These are phyloP conservation scores for Aspergillus vadensis DNA, from an alignment of 2,329 filamentous ascomycete species.

Conservation along the genomic window DNA sequence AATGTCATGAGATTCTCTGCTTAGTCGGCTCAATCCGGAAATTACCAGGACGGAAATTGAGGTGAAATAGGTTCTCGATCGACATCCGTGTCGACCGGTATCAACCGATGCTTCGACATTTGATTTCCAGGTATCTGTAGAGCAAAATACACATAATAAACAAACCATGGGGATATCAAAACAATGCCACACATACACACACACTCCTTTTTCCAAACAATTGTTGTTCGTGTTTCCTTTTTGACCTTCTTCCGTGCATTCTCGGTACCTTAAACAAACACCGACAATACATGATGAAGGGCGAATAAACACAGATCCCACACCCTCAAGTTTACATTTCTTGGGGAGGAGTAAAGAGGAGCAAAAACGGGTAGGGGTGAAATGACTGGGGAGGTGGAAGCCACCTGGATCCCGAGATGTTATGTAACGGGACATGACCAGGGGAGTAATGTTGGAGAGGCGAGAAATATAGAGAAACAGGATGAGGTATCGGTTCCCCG, in stretches of 20 bases:
- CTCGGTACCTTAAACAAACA: not conserved
- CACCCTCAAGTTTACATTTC: slow-evolving; percentile 10
- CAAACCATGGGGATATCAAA: slow-evolving; percentile 17
- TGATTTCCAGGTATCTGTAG: slow-evolving; percentile 1
- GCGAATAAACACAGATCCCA: slow-evolving; percentile 12
- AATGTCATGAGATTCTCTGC: too few species aligned
- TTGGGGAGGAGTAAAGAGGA: not conserved
- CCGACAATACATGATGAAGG: not conserved
- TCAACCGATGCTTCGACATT: not conserved
- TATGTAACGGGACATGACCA: not conserved
- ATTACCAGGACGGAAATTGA: not conserved
- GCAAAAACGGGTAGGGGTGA: not conserved
- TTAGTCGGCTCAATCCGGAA: too few species aligned
- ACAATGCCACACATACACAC: slow-evolving; percentile 10
- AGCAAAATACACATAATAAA: slow-evolving; percentile 14
- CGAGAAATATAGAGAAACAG: not conserved
- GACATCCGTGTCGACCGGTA: not conserved
- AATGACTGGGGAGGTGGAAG: too few species aligned
- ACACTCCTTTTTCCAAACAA: slow-evolving; percentile 12
- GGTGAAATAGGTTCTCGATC: not conserved
- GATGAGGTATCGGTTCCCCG: not conserved
- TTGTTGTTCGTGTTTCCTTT: slow-evolving; percentile 7
- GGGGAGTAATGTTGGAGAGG: not conserved
- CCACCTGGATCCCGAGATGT: not conserved
- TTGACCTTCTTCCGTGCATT: slow-evolving; percentile 1